Conservation (phyloP, 2,329 filamentous ascomycete genomes). For the Cordyceps fumosorosea region DNA sequence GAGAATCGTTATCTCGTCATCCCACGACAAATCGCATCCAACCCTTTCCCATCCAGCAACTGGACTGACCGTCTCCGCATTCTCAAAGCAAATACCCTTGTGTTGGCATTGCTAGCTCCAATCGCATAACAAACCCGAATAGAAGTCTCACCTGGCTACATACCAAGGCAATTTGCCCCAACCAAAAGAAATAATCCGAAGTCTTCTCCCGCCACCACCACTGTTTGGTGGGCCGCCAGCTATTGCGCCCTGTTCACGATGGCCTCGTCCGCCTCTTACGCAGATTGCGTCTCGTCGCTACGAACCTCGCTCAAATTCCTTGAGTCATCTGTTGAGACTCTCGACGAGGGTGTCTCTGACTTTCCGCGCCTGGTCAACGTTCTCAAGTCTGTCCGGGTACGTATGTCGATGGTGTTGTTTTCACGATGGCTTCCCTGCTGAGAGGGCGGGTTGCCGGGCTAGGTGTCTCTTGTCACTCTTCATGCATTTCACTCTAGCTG, state of each 20-base stretch:
- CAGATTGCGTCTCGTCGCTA: constrained; percentile 53
- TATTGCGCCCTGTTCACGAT: constrained; percentile 15
- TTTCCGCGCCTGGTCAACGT: constrained; percentile 49
- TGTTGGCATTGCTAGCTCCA: not conserved
- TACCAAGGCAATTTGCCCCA: not conserved
- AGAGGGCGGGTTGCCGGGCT: not conserved
- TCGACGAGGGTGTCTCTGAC: constrained; percentile 50
- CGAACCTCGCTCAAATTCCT: constrained; percentile 55
- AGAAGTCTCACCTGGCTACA: constrained; percentile 1
- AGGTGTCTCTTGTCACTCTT: not conserved
- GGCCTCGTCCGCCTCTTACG: constrained; percentile 34
- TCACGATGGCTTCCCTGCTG: constrained; percentile 6
- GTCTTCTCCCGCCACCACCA: constrained; percentile 9
- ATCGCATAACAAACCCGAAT: not conserved
- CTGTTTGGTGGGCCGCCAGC: constrained; percentile 6
- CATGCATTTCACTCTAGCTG: not conserved
- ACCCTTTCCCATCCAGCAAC: constrained; percentile 1
- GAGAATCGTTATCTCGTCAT: not conserved
- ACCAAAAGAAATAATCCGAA: not conserved
- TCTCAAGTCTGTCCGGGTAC: constrained; percentile 51
- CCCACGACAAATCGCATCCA: not conserved
- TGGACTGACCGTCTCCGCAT: constrained; percentile 1
- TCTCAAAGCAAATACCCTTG: constrained; percentile 1
- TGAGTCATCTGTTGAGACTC: constrained; percentile 51
- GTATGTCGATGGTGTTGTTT: constrained; percentile 18